Conservation (phyloP, 1,284 basidiomycete species). For the Trichosporon ovoides region DNA sequence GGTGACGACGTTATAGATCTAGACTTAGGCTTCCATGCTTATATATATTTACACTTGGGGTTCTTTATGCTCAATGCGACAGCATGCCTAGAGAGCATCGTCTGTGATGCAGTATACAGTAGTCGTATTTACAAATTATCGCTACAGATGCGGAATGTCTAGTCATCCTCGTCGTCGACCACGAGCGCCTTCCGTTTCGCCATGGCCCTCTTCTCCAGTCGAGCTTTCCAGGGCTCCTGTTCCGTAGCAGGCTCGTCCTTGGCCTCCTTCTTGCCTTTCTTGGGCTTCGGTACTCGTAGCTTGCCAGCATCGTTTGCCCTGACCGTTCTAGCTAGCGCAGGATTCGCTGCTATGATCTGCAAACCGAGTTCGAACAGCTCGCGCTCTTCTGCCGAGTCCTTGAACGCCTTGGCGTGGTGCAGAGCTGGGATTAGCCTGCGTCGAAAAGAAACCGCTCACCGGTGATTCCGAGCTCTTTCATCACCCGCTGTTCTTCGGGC, state of each 20-base stretch:
- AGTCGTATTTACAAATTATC: background rate
- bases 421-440: slow-evolving; percentile 6
- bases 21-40: background rate
- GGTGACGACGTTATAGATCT: background rate
- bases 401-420: slow-evolving; percentile 34
- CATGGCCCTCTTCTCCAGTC: background rate
- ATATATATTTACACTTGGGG: background rate
- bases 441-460: slow-evolving; percentile 13
- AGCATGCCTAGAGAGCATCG: too few relatives aligned
- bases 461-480: slow-evolving; percentile 25
- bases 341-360: slow-evolving; percentile 22
- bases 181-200: background rate
- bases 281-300: slow-evolving; percentile 7
- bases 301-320: slow-evolving; percentile 41
- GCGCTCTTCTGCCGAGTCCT: slow-evolving; percentile 37
- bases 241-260: background rate
- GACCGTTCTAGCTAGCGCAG: slow-evolving; percentile 19
- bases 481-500: slow-evolving; percentile 22
- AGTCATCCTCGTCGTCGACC: background rate
- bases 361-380: slow-evolving; percentile 40
- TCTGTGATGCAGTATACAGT: background rate
- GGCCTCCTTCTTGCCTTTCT: background rate
- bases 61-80: background rate
- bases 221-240: slow-evolving; percentile 6
- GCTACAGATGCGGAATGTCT: background rate